Evolutionary conservation across 345 rosid species (phyloP).

Genomic region (Eucalyptus pumila): DNA sequence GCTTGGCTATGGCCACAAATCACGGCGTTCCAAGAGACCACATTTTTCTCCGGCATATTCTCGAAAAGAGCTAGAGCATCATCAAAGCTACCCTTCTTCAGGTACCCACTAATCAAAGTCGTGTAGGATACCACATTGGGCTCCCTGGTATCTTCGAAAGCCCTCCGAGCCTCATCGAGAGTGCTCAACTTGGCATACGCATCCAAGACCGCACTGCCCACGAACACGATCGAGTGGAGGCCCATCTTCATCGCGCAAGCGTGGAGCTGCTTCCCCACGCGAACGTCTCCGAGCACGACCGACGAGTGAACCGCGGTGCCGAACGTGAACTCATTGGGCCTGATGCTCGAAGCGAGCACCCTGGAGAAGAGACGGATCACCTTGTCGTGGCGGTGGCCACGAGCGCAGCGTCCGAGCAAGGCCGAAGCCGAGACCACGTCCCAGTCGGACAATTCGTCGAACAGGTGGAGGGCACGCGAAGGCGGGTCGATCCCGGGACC

Average conservation of each 20-base stretch:
- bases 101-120: neutral
- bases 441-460: constrained; percentile 42
- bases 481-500: neutral
- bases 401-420: constrained; percentile 32
- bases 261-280: constrained; percentile 51
- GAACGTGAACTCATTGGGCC: constrained; percentile 70
- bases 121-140: constrained; percentile 61
- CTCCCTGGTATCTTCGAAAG: constrained; percentile 40
- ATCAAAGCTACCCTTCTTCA: neutral
- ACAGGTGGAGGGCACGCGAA: constrained; percentile 11
- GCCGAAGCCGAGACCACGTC: constrained; percentile 49
- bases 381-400: constrained; percentile 24
- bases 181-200: constrained; percentile 47
- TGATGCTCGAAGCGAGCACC: constrained; percentile 30
- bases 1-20: constrained; percentile 70
- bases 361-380: constrained; percentile 35
- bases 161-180: constrained; percentile 32
- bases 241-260: constrained; percentile 48
- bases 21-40: constrained; percentile 75
- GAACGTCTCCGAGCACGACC: constrained; percentile 22
- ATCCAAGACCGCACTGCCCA: constrained; percentile 56
- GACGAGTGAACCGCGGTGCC: constrained; percentile 49
- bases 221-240: constrained; percentile 50
- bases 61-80: constrained; percentile 31
- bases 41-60: constrained; percentile 57